These are phyloP conservation scores for Didymella exigua DNA, from an alignment of 2,329 filamentous ascomycete species.

Conservation along the genomic window DNA sequence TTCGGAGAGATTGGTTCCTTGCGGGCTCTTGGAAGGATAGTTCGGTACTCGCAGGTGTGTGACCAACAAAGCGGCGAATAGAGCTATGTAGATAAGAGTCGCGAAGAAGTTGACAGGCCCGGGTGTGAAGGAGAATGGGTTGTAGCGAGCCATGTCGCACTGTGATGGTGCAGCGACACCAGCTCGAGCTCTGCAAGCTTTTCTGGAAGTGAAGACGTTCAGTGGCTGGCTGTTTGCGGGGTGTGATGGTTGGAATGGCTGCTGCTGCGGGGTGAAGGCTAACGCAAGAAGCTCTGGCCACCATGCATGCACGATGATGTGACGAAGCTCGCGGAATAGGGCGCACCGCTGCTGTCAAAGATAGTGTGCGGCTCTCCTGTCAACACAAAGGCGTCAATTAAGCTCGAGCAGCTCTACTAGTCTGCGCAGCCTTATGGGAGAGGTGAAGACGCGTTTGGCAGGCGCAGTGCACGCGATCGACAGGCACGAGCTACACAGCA, in stretches of 20 bases:
- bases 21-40: constrained; percentile 60
- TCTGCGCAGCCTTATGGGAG: background rate
- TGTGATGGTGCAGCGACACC: constrained; percentile 11
- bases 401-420: background rate
- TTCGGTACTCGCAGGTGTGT: constrained; percentile 78
- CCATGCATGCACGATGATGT: constrained; percentile 7
- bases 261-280: constrained; percentile 16
- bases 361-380: background rate
- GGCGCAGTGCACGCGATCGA: background rate
- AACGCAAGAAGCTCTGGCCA: constrained; percentile 2
- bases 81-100: constrained; percentile 74
- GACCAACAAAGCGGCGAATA: constrained; percentile 73
- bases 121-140: constrained; percentile 74
- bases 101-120: constrained; percentile 82
- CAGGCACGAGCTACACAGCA: background rate
- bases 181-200: constrained; percentile 14
- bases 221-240: constrained; percentile 19
- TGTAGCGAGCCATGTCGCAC: constrained; percentile 44
- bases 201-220: background rate
- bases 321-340: background rate
- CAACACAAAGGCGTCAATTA: background rate
- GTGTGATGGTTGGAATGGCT: constrained; percentile 18
- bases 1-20: constrained; percentile 79
- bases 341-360: background rate
- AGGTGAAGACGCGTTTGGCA: background rate